Percentiles rank a stretch among this genome's conserved stretches.
Evolutionary conservation across 306 rosid genomes (phyloP).

Genomic region (Quercus gilva): DNA sequence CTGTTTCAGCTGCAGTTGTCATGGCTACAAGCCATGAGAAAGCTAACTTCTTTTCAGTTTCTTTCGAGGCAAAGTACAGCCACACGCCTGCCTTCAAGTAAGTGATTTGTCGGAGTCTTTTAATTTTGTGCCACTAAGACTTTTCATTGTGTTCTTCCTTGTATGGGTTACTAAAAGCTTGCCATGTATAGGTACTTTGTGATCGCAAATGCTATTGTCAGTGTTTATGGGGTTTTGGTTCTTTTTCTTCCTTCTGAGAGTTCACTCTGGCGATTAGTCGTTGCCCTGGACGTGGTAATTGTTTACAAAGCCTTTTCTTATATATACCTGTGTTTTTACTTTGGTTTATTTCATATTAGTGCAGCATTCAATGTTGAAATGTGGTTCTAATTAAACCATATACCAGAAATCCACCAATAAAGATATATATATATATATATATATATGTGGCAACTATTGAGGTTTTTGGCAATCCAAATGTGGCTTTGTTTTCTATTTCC

Average conservation of each 20-base stretch:
- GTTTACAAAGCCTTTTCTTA: background rate
- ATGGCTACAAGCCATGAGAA: constrained; percentile 77
- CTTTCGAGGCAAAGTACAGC: constrained; percentile 67
- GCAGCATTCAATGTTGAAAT: background rate
- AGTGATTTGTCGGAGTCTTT: constrained; percentile 11
- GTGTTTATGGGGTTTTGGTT: constrained; percentile 68
- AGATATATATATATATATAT: no score
- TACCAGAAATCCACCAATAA: background rate
- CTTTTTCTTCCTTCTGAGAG: constrained; percentile 68
- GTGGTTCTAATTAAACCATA: background rate
- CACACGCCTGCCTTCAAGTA: constrained; percentile 69
- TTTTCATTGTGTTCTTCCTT: background rate
- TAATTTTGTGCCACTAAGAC: background rate
- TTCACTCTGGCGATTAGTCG: constrained; percentile 70
- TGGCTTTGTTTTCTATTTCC: no score
- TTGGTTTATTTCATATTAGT: background rate
- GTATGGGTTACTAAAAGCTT: constrained; percentile 8
- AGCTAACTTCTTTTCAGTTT: constrained; percentile 28
- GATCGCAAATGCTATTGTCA: constrained; percentile 58
- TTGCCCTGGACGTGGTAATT: constrained; percentile 68
- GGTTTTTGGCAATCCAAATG: no score
- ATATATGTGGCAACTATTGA: background rate
- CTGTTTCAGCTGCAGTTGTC: constrained; percentile 61
- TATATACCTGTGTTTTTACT: background rate
- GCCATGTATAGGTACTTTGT: constrained; percentile 56